phyloP scores from a whole-genome alignment of 1,284 basidiomycete genomes.

The Kalmanozyma brasiliensis region DNA sequence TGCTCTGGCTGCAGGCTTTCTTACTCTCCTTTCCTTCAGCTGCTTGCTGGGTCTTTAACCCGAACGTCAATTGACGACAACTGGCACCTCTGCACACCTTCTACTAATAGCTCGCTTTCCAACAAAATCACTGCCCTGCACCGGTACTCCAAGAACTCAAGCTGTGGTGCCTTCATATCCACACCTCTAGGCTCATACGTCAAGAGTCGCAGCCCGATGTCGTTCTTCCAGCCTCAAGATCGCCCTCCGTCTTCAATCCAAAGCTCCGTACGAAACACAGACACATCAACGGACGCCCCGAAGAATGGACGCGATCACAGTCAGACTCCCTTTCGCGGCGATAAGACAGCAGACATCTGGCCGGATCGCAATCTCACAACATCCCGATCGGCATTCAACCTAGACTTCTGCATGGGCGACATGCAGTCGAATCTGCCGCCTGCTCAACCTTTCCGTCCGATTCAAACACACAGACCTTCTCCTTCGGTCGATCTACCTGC shows the following conservation, averaged over 20 bases:
- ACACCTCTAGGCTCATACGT: too few species aligned
- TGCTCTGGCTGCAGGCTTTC: not conserved
- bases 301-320: not conserved
- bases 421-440: slow-evolving; percentile 2
- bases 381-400: slow-evolving; percentile 3
- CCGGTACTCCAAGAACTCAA: too few species aligned
- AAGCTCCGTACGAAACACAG: not conserved
- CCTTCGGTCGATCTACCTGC: slow-evolving; percentile 4
- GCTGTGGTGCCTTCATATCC: too few species aligned
- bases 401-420: slow-evolving; percentile 13
- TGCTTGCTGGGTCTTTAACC: not conserved
- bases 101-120: not conserved
- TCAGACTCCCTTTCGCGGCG: not conserved
- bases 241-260: not conserved
- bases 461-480: not conserved
- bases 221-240: not conserved
- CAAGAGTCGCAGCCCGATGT: not conserved
- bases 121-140: not conserved
- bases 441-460: not conserved
- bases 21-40: not conserved
- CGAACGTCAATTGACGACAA: too few species aligned
- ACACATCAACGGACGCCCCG: not conserved
- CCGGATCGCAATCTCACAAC: not conserved
- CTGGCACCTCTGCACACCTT: not conserved
- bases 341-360: slow-evolving; percentile 12